Evolutionary conservation across 345 rosid species (phyloP).

Genomic region (Geranium rotundifolium): DNA sequence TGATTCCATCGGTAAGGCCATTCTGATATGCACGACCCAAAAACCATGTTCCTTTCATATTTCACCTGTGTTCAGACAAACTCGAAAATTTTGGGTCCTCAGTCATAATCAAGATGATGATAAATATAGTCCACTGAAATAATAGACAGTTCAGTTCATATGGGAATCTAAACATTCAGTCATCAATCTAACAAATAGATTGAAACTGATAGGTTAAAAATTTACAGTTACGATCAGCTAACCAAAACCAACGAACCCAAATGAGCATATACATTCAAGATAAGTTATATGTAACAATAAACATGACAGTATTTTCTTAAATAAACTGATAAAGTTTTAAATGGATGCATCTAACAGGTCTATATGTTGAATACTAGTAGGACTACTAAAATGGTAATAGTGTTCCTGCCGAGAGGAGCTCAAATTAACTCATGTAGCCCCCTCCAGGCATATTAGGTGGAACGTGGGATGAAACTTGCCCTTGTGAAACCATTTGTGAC

Average conservation of each 20-base stretch:
- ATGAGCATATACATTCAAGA: not conserved
- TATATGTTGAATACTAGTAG: not conserved
- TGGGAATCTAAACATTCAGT: not conserved
- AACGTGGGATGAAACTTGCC: slow-evolving; percentile 63
- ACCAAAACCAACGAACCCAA: not conserved
- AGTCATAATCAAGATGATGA: too few species aligned
- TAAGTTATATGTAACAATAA: not conserved
- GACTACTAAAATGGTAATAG: not conserved
- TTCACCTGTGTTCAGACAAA: too few species aligned
- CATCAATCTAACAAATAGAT: not conserved
- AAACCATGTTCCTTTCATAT: not conserved
- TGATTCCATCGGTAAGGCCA: not conserved
- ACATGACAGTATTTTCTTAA: not conserved
- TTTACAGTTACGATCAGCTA: not conserved
- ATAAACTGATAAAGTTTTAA: not conserved
- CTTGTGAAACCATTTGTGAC: slow-evolving; percentile 50
- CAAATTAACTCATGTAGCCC: slow-evolving; percentile 37
- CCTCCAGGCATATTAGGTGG: slow-evolving; percentile 64
- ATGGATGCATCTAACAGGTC: not conserved
- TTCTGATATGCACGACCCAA: not conserved
- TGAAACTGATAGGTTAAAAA: too few species aligned
- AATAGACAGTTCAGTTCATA: not conserved
- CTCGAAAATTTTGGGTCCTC: not conserved
- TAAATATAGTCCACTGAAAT: not conserved
- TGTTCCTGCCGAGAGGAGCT: not conserved